Evolutionary conservation across 2,329 filamentous ascomycete genomes (phyloP).

Genomic region (Beauveria bassiana): DNA sequence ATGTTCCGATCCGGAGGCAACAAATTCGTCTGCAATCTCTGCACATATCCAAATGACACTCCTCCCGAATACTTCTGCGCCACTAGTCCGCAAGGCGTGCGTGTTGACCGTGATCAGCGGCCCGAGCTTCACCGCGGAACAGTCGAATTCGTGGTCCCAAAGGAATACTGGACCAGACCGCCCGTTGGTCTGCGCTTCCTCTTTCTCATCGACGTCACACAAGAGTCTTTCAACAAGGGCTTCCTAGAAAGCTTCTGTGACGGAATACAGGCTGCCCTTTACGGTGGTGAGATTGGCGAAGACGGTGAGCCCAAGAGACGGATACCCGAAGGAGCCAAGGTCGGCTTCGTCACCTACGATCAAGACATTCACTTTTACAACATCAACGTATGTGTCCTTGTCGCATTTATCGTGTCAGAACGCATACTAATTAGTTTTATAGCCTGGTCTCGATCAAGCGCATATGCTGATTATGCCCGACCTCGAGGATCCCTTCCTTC

Average conservation of each 20-base stretch:
- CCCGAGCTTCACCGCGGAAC: conserved; percentile 88
- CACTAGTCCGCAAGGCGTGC: conserved; percentile 75
- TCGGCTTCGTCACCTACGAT: conserved; percentile 94
- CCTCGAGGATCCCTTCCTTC: conserved; percentile 91
- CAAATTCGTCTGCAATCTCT: conserved; percentile 97
- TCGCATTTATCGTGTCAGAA: neutral
- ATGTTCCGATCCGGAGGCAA: conserved; percentile 89
- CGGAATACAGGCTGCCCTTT: conserved; percentile 77
- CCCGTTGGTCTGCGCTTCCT: conserved; percentile 82
- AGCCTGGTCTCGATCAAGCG: conserved; percentile 72
- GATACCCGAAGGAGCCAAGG: conserved; percentile 72
- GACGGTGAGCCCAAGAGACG: conserved; percentile 45
- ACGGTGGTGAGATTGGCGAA: conserved; percentile 56
- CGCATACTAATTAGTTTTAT: conserved; percentile 14
- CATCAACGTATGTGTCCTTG: conserved; percentile 56
- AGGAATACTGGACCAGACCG: conserved; percentile 97
- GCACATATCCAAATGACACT: conserved; percentile 94
- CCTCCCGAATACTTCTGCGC: conserved; percentile 88
- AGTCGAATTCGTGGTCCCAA: conserved; percentile 92
- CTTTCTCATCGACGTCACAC: conserved; percentile 88
- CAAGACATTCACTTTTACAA: conserved; percentile 99
- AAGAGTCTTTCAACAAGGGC: conserved; percentile 84
- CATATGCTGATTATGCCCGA: conserved; percentile 99
- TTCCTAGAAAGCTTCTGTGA: conserved; percentile 87
- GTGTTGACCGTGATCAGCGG: conserved; percentile 80